Conservation (phyloP, 441 rosid genomes). For the Bruguiera hainesii region DNA sequence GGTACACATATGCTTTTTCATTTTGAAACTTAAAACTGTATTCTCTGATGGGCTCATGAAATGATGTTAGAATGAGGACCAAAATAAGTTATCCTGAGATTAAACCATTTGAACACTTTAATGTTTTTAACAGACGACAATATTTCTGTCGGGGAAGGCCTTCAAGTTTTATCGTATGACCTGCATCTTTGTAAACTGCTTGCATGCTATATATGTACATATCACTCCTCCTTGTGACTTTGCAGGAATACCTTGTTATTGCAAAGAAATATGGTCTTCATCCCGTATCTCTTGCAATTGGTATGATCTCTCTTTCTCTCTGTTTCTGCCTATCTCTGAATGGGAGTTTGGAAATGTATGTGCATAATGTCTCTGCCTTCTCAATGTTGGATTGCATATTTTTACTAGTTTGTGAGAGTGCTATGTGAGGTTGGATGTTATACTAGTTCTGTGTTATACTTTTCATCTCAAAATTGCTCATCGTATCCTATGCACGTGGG, state of each 20-base stretch:
- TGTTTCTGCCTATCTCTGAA: neutral
- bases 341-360: neutral
- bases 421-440: no score
- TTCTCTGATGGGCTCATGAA: neutral
- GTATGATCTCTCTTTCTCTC: constrained; percentile 24
- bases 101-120: no score
- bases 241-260: constrained; percentile 45
- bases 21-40: constrained; percentile 9
- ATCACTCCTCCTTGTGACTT: constrained; percentile 7
- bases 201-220: neutral
- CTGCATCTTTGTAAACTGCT: neutral
- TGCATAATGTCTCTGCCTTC: no score
- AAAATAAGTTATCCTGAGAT: no score
- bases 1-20: constrained; percentile 28
- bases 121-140: no score
- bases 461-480: no score
- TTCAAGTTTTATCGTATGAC: neutral
- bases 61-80: neutral
- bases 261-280: constrained; percentile 42
- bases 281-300: constrained; percentile 57
- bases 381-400: neutral
- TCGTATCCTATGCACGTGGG: no score
- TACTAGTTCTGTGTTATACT: no score
- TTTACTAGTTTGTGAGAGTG: no score
- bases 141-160: no score